Percentiles rank a stretch among this genome's conserved stretches.
Evolutionary conservation across 768 basidiomycete genomes (phyloP).

Genomic region (Lactifluus pinguis): DNA sequence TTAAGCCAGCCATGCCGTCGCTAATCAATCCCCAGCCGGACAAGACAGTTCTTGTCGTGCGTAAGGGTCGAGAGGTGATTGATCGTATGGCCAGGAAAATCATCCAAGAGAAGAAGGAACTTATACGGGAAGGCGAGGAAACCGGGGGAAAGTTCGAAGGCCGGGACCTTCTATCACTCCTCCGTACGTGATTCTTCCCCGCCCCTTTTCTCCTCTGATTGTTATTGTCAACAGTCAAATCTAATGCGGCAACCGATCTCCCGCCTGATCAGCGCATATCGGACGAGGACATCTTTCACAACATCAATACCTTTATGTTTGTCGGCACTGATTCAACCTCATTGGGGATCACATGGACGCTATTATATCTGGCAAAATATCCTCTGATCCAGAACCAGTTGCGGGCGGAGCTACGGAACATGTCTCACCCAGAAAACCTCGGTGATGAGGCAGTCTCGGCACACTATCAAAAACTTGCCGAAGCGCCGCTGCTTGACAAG

Average conservation of each 20-base stretch:
- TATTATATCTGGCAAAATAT: slow-evolving; percentile 64
- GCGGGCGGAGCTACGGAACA: slow-evolving; percentile 54
- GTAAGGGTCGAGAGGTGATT: slow-evolving; percentile 53
- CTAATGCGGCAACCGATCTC: slow-evolving; percentile 67
- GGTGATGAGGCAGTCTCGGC: slow-evolving; percentile 42
- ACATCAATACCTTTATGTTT: slow-evolving; percentile 85
- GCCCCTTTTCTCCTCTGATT: background rate
- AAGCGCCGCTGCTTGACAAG: slow-evolving; percentile 66
- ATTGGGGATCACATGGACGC: slow-evolving; percentile 74
- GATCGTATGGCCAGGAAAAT: slow-evolving; percentile 62
- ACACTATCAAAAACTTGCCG: slow-evolving; percentile 47
- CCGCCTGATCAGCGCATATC: slow-evolving; percentile 65
- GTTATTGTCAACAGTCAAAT: slow-evolving; percentile 50
- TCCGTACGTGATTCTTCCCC: slow-evolving; percentile 43
- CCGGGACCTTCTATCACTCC: slow-evolving; percentile 67
- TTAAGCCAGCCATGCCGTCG: background rate
- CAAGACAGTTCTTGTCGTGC: slow-evolving; percentile 38
- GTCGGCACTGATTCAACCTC: slow-evolving; percentile 86
- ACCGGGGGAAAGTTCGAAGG: slow-evolving; percentile 41
- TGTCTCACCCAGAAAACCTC: slow-evolving; percentile 31
- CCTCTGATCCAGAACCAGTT: slow-evolving; percentile 61
- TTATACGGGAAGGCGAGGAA: slow-evolving; percentile 52
- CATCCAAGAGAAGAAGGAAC: slow-evolving; percentile 70
- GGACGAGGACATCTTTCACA: slow-evolving; percentile 80
- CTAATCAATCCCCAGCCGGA: slow-evolving; percentile 41